Evolutionary conservation across 192 early-diverging fungal genomes (phyloP).

Genomic region (Coemansia sp.): DNA sequence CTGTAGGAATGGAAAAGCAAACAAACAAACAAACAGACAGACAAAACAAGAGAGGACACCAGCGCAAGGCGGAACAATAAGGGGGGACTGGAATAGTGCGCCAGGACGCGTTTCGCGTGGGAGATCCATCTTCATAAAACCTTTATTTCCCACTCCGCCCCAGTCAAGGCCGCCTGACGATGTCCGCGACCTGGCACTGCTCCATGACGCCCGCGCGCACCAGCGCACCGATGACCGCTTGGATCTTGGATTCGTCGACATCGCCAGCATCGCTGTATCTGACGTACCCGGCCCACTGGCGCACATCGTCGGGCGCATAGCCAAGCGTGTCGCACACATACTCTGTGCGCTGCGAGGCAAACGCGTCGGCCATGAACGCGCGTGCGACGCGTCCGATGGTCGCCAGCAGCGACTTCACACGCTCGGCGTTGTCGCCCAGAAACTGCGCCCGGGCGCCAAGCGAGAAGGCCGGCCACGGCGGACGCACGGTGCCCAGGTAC

Average conservation of each 20-base stretch:
- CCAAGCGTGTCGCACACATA: constrained; percentile 35
- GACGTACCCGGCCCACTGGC: constrained; percentile 38
- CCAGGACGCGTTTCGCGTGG: neutral
- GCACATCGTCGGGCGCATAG: constrained; percentile 25
- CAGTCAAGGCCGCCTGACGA: constrained; percentile 19
- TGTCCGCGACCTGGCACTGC: constrained; percentile 5
- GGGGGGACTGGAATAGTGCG: neutral
- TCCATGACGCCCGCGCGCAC: constrained; percentile 26
- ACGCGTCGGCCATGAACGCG: constrained; percentile 20
- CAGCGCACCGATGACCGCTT: constrained; percentile 22
- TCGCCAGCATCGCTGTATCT: constrained; percentile 17
- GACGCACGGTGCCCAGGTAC: constrained; percentile 73
- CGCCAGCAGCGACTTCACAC: constrained; percentile 8
- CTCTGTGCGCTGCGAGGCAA: neutral
- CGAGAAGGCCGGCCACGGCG: constrained; percentile 90
- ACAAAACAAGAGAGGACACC: too few relatives aligned
- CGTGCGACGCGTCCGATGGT: neutral
- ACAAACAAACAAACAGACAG: too few relatives aligned
- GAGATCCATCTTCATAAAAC: too few relatives aligned
- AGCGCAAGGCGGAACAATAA: too few relatives aligned
- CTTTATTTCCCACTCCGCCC: neutral
- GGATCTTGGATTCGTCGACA: constrained; percentile 23
- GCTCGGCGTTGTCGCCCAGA: constrained; percentile 10
- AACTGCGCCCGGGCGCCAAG: constrained; percentile 57
- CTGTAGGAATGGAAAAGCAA: too few relatives aligned